A percentile compares a stretch with the other conserved stretches of the same genome.
Evolutionary conservation across 192 early-diverging fungal genomes (phyloP).

Genomic region (Ambispora gerdemannii): DNA sequence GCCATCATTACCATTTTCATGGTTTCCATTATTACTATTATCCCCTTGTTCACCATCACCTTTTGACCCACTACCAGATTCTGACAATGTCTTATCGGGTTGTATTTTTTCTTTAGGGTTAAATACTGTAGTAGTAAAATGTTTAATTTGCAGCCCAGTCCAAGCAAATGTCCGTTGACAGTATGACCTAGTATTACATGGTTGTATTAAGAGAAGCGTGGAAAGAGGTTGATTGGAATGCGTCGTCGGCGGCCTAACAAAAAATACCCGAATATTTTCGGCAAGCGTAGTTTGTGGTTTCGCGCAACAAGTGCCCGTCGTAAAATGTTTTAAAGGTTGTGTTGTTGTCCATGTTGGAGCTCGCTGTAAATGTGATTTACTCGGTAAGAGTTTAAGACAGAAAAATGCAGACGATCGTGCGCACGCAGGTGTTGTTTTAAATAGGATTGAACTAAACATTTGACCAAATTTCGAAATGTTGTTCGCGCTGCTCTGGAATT

Average conservation of each 20-base stretch:
- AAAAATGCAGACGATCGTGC: background rate
- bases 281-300: background rate
- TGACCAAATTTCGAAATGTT: background rate
- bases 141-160: background rate
- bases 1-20: conserved; percentile 14
- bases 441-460: background rate
- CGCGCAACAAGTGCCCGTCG: background rate
- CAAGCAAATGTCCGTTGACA: conserved; percentile 2
- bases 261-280: background rate
- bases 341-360: background rate
- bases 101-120: background rate
- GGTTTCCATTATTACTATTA: conserved; percentile 5
- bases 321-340: background rate
- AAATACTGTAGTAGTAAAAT: background rate
- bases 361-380: background rate
- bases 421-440: background rate
- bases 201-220: conserved; percentile 5
- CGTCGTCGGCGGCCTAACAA: background rate
- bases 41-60: conserved; percentile 20
- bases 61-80: background rate
- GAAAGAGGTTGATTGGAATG: background rate
- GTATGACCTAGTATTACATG: background rate
- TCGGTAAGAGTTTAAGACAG: background rate
- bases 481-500: too few species aligned
- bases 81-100: background rate